Base-by-base conservation (phyloP, 768 basidiomycete species). In the Leccinum sublutescens region DNA sequence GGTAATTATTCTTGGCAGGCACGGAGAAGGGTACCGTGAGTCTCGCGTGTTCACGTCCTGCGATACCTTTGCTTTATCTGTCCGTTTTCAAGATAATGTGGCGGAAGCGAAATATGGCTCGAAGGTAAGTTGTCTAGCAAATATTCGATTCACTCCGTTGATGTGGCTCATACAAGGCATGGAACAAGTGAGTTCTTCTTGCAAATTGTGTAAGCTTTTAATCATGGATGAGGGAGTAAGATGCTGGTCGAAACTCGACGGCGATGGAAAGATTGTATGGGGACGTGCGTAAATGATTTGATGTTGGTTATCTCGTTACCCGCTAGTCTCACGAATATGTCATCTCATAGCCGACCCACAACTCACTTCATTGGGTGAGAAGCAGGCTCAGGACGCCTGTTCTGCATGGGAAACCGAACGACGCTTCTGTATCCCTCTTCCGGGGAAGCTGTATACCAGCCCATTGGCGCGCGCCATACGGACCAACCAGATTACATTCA, bases 31-130 rank as follows among this genome's bases (percentile, higher is more conserved):
- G 8, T 52, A 48, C 49, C 59, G 59, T 57, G 56, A 57, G 59
- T 60, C 36, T 40, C 4, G 33, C 19, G 2, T 40, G 38, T 11
- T 19, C 25, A 25, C 15, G 25, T 40, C 23, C 9, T 54, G 11
- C 25, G 17, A 29, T 21, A 10, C 10, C 23, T 33, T 11, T 2
- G 25, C 12, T n/a, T 50, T 14, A 47, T 15, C 14, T 25, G 31
- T 31, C 19, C n/a, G 1, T 29, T 23, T 53, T 58, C 27, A 36
- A 89, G 87, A 91, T 73, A 91, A 91, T 60, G 78, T 86, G 2
- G 88, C 78, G 0, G 81, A 85, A 62, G 74, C 74, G 1, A 87
- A 88, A 65, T 89, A 89, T 64, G 87, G 87, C 2, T 80, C 78
- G 1, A 19, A 68, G 62, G 79, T 76, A 55, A 34, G 66, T 54